Evolutionary conservation across 129 eudicot species (phyloP).

Genomic region (Ambrosia artemisiifolia): DNA sequence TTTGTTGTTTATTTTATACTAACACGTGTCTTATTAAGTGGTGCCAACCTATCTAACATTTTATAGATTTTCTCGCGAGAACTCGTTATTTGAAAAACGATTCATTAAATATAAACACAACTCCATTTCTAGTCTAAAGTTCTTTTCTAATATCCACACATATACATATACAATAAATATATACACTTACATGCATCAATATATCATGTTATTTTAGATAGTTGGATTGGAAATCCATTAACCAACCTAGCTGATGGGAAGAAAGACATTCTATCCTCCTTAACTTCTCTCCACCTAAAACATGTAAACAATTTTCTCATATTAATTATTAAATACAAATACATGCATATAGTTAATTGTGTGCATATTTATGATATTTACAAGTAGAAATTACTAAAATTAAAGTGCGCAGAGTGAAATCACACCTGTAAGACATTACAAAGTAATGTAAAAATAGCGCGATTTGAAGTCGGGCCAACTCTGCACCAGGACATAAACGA

Average conservation of each 20-base stretch:
- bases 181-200: neutral
- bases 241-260: constrained; percentile 77
- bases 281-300: constrained; percentile 68
- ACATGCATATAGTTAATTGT: neutral
- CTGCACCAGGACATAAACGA: constrained; percentile 85
- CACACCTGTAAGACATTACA: constrained; percentile 52
- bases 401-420: neutral
- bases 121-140: neutral
- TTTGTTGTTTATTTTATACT: no score
- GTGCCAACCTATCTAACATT: no score
- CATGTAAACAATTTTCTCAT: neutral
- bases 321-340: neutral
- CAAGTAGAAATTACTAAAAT: constrained; percentile 1
- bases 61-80: no score
- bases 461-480: constrained; percentile 80
- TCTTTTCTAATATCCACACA: neutral
- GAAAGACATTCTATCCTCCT: constrained; percentile 71
- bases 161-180: neutral
- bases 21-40: no score
- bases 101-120: neutral
- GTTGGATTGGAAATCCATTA: constrained; percentile 63
- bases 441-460: constrained; percentile 70
- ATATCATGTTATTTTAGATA: constrained; percentile 32
- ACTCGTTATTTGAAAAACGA: neutral
- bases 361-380: neutral